Evolutionary conservation across 352 stramenopile genomes (phyloP).

Genomic region (Phytopythium delawarense): DNA sequence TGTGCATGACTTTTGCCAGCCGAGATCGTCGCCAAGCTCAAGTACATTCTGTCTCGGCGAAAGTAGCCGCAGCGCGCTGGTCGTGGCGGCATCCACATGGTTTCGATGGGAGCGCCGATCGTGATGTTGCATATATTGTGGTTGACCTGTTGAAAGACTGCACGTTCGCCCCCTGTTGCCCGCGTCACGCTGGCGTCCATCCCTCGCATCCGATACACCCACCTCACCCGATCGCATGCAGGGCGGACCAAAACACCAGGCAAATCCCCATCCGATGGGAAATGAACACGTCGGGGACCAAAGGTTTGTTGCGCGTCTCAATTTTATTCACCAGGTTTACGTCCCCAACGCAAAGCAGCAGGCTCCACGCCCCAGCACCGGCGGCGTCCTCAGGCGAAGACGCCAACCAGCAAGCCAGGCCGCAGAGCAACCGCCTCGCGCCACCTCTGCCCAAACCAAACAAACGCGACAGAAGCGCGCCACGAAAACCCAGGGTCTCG

Average conservation of each 20-base stretch:
- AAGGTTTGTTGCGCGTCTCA: slow-evolving; percentile 71
- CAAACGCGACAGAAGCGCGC: slow-evolving; percentile 10
- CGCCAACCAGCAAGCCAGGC: background rate
- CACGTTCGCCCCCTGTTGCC: background rate
- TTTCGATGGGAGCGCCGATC: background rate
- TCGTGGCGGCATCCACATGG: background rate
- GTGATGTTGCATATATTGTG: background rate
- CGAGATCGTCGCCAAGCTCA: slow-evolving; percentile 88
- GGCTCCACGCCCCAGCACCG: background rate
- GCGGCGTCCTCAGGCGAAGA: background rate
- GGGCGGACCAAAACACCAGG: background rate
- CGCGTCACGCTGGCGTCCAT: background rate
- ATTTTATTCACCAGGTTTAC: slow-evolving; percentile 72
- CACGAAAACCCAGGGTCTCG: slow-evolving; percentile 8
- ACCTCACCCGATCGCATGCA: background rate
- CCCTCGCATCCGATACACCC: background rate
- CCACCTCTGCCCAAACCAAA: slow-evolving; percentile 9
- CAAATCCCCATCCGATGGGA: background rate
- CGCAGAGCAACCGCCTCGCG: background rate
- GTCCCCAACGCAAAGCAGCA: slow-evolving; percentile 1
- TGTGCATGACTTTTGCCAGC: slow-evolving; percentile 28
- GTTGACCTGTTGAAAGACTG: background rate
- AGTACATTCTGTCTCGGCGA: slow-evolving; percentile 85
- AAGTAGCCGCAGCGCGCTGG: slow-evolving; percentile 30
- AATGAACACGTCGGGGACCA: slow-evolving; percentile 14